phyloP scores from a whole-genome alignment of 164 flowering plant species.

The Akebia trifoliata region DNA sequence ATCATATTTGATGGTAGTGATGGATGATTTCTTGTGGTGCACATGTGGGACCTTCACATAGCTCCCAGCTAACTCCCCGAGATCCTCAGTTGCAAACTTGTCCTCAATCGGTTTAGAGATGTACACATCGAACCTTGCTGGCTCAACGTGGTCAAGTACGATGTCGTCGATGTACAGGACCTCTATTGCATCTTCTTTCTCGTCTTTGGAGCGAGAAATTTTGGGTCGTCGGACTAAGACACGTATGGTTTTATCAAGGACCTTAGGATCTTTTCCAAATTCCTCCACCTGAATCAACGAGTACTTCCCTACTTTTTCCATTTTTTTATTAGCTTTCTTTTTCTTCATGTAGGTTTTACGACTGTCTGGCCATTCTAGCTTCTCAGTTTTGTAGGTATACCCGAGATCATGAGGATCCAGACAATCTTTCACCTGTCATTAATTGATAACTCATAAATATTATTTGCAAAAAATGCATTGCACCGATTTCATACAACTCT shows the following conservation, averaged over 20 bases:
- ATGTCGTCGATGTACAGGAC: not conserved
- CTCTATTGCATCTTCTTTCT: conserved; percentile 6
- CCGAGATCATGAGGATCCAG: too few species aligned
- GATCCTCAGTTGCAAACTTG: not conserved
- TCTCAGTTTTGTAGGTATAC: too few species aligned
- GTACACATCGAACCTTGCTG: conserved; percentile 1
- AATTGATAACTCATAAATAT: too few species aligned
- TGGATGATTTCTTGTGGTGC: not conserved
- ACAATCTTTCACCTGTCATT: too few species aligned
- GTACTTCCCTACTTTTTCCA: too few species aligned
- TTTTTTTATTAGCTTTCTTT: too few species aligned
- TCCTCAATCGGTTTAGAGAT: not conserved
- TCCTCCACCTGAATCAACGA: not conserved
- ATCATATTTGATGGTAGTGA: not conserved
- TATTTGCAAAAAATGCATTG: too few species aligned
- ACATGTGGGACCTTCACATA: not conserved
- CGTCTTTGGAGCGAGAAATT: not conserved
- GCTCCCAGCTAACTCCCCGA: not conserved
- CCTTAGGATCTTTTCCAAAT: not conserved
- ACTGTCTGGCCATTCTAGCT: too few species aligned
- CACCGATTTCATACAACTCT: too few species aligned
- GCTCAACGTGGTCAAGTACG: not conserved
- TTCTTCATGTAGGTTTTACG: too few species aligned
- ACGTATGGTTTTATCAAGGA: not conserved
- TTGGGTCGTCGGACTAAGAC: not conserved